Evolutionary conservation across 1,284 basidiomycete genomes (phyloP).

Genomic region (Ustilago tritici): DNA sequence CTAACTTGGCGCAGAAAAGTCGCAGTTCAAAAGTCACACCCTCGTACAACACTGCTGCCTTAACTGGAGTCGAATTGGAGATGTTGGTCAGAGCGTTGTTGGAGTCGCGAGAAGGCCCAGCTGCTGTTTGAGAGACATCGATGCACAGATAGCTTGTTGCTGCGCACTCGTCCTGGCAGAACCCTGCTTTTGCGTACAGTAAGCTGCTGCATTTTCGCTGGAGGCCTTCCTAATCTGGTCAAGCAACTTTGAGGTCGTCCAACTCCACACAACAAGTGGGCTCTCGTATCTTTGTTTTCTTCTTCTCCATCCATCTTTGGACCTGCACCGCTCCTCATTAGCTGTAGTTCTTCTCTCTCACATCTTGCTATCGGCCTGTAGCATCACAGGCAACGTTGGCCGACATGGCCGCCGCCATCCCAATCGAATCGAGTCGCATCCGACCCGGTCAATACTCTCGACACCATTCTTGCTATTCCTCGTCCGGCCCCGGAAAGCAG

Average conservation of each 20-base stretch:
- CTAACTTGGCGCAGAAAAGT: conserved; percentile 10
- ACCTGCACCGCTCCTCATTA: background rate
- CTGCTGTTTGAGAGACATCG: background rate
- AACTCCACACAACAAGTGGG: conserved; percentile 19
- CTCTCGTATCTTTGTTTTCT: background rate
- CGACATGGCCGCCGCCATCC: conserved; percentile 30
- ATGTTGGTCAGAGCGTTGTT: conserved; percentile 4
- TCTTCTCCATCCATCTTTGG: conserved; percentile 9
- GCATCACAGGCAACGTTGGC: conserved; percentile 8
- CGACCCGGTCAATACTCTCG: conserved; percentile 51
- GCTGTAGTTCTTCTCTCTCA: background rate
- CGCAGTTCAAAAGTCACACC: background rate
- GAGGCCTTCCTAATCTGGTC: conserved; percentile 28
- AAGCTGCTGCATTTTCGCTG: background rate
- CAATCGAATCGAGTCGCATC: conserved; percentile 35
- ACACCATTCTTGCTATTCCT: conserved; percentile 24
- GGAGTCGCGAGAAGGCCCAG: conserved; percentile 14
- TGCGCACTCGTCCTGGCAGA: conserved; percentile 20
- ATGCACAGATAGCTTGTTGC: conserved; percentile 40
- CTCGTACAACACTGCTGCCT: conserved; percentile 2
- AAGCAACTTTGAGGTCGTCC: background rate
- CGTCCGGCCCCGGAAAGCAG: conserved; percentile 3
- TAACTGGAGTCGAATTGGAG: background rate
- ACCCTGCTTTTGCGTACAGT: conserved; percentile 20
- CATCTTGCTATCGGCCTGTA: background rate